A percentile compares a stretch with the other conserved stretches of the same genome.
phyloP scores from a whole-genome alignment of 2,329 filamentous ascomycete genomes.

The Cladophialophora bantiana region DNA sequence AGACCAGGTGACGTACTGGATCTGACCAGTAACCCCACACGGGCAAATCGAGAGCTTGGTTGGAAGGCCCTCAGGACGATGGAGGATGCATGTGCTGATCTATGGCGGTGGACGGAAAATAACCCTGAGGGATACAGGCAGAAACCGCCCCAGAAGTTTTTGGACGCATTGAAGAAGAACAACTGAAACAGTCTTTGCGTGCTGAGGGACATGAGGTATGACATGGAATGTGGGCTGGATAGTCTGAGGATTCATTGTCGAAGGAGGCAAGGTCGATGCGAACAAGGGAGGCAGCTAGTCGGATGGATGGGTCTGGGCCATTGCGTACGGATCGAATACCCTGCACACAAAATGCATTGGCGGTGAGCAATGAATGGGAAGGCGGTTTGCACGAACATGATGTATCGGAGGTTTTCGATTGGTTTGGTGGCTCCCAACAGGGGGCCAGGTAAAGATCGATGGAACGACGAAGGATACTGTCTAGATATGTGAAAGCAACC shows the following conservation, averaged over 20 bases:
- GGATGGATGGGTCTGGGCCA: not conserved
- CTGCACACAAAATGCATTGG: not conserved
- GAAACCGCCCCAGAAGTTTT: constrained; percentile 81
- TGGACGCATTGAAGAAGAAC: constrained; percentile 66
- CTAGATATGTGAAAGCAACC: not conserved
- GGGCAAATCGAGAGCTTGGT: constrained; percentile 85
- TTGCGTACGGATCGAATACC: not conserved
- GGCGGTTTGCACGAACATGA: not conserved
- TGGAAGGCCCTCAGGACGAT: constrained; percentile 93
- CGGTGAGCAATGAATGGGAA: not conserved
- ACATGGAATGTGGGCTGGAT: not conserved
- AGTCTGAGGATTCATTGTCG: not conserved
- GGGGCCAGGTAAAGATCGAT: not conserved
- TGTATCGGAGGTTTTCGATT: not conserved
- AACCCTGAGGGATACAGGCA: constrained; percentile 96
- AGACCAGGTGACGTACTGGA: constrained; percentile 91
- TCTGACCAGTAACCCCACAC: constrained; percentile 86
- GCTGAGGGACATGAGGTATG: not conserved
- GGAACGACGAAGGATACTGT: not conserved
- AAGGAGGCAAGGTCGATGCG: too few species aligned
- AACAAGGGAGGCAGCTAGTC: too few species aligned
- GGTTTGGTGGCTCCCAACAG: not conserved
- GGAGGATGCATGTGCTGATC: constrained; percentile 89
- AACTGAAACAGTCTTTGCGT: constrained; percentile 13
- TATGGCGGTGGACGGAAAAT: constrained; percentile 97